phyloP scores from a whole-genome alignment of 2,329 filamentous ascomycete genomes.

The Sporothrix curviconia region DNA sequence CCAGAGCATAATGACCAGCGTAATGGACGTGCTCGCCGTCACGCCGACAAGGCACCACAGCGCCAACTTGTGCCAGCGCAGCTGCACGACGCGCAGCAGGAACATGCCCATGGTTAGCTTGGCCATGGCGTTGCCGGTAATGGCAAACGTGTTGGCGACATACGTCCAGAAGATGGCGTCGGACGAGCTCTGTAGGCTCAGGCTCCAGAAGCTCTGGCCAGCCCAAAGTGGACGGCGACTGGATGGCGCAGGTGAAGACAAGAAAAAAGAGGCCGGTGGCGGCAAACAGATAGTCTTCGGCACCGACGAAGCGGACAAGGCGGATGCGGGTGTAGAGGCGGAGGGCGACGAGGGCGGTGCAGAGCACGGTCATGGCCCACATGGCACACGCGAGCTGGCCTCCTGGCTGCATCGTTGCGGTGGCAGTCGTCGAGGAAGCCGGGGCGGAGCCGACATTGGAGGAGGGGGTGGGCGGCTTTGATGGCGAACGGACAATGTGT shows the following conservation, averaged over 20 bases:
- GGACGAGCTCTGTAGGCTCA: slow-evolving; percentile 27
- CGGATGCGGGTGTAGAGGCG: slow-evolving; percentile 32
- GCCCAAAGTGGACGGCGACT: slow-evolving; percentile 30
- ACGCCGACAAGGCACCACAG: slow-evolving; percentile 30
- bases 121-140: slow-evolving; percentile 33
- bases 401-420: slow-evolving; percentile 21
- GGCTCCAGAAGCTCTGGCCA: slow-evolving; percentile 30
- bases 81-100: slow-evolving; percentile 32
- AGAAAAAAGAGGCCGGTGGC: slow-evolving; percentile 31
- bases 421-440: background rate
- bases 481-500: no score
- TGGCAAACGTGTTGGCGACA: slow-evolving; percentile 30
- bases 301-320: slow-evolving; percentile 31
- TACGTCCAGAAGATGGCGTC: slow-evolving; percentile 35
- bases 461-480: background rate
- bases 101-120: slow-evolving; percentile 35
- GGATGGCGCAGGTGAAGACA: slow-evolving; percentile 29
- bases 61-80: slow-evolving; percentile 28
- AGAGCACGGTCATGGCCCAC: slow-evolving; percentile 32
- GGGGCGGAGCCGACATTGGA: background rate
- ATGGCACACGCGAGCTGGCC: slow-evolving; percentile 28
- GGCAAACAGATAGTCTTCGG: slow-evolving; percentile 32
- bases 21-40: slow-evolving; percentile 27
- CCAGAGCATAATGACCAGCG: slow-evolving; percentile 32
- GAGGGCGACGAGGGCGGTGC: slow-evolving; percentile 28